Percentiles rank a stretch among this genome's conserved stretches.
phyloP scores from a whole-genome alignment of 768 basidiomycete genomes.

The Jaapia argillacea region DNA sequence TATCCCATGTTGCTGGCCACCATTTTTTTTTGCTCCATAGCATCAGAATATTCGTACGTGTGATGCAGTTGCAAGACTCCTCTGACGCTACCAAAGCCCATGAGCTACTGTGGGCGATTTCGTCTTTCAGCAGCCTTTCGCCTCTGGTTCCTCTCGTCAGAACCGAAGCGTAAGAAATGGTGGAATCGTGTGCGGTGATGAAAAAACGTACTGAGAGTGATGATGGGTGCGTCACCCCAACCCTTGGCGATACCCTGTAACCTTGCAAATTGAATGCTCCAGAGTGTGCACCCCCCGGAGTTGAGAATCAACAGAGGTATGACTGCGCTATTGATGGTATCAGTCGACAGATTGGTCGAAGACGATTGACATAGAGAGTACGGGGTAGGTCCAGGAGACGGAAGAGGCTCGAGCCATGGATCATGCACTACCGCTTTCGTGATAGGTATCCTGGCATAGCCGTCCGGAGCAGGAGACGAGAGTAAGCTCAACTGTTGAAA shows the following conservation, averaged over 20 bases:
- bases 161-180: too few relatives aligned
- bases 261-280: constrained; percentile 63
- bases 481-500: constrained; percentile 11
- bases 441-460: constrained; percentile 32
- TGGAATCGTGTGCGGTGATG: too few relatives aligned
- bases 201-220: too few relatives aligned
- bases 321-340: too few relatives aligned
- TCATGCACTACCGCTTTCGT: constrained; percentile 57
- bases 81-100: too few relatives aligned
- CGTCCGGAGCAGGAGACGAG: background rate
- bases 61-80: too few relatives aligned
- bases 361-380: too few relatives aligned
- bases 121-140: background rate
- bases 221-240: constrained; percentile 32
- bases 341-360: too few relatives aligned
- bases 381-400: constrained; percentile 39
- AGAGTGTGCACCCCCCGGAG: constrained; percentile 69
- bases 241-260: constrained; percentile 39
- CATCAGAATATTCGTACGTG: too few relatives aligned
- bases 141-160: background rate
- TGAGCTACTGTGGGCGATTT: background rate
- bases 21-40: too few relatives aligned
- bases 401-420: constrained; percentile 78
- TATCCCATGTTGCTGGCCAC: too few relatives aligned
- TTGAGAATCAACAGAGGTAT: constrained; percentile 52